phyloP scores from a whole-genome alignment of 768 basidiomycete genomes.

The Calocybe cyanea region DNA sequence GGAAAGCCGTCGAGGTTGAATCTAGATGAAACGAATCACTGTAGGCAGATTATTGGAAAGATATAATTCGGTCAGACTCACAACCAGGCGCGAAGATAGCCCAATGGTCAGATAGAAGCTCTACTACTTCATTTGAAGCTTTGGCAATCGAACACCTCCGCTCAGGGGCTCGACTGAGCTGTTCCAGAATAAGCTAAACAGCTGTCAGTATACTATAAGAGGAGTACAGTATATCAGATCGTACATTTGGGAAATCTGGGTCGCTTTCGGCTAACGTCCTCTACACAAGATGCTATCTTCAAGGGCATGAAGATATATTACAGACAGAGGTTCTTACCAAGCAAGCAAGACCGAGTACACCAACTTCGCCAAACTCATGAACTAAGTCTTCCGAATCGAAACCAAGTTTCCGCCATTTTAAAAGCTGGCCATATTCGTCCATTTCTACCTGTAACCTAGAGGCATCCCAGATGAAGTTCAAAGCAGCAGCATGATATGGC shows the following conservation, averaged over 20 bases:
- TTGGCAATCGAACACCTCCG: conserved; percentile 80
- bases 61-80: conserved; percentile 30
- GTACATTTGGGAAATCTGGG: conserved; percentile 74
- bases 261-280: conserved; percentile 65
- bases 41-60: conserved; percentile 1
- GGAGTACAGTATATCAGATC: conserved; percentile 3
- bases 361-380: conserved; percentile 74
- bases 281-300: conserved; percentile 30
- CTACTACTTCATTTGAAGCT: conserved; percentile 84
- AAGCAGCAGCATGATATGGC: conserved; percentile 48
- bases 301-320: neutral
- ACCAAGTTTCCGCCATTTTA: conserved; percentile 79
- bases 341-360: conserved; percentile 79
- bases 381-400: conserved; percentile 73
- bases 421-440: conserved; percentile 41
- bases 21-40: conserved; percentile 36
- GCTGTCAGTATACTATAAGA: conserved; percentile 12
- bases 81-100: conserved; percentile 83
- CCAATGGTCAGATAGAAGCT: conserved; percentile 82
- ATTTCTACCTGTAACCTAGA: conserved; percentile 53
- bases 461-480: conserved; percentile 67
- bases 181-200: conserved; percentile 71
- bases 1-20: conserved; percentile 76
- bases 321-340: conserved; percentile 33
- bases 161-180: conserved; percentile 67